Base-by-base conservation (phyloP, 441 rosid species). In the Theobroma grandiflorum region DNA sequence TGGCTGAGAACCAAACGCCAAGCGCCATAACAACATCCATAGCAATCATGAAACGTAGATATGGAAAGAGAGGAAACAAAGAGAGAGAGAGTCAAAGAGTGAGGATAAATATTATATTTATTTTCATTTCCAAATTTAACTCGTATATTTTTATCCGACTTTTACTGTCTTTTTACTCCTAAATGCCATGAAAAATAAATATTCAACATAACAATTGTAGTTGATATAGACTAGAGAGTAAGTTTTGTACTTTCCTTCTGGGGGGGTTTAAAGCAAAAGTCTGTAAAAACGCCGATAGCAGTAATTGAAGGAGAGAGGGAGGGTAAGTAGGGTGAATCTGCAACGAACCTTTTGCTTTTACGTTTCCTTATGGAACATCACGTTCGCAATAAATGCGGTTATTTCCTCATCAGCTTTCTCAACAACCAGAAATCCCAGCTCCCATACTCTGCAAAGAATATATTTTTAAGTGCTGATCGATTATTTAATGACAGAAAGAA, bases 341-440 rank as follows among this genome's bases (percentile, higher is more conserved):
- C 63, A 81, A 73, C 84, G 35, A 82, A 77, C 75, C 78, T 77
- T 65, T 66, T 73, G 81, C 78, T 77, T 77, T 78, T 73, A 77
- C 81, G 68, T 77, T 77, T 72, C 70, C 49, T 64, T 62, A 6
- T 35, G 16, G 50, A 31, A 43, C 33, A 65, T 59, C 79, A 47
- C 15, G 47, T 38, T n/a, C 58, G 47, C 70, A 59, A 66, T 74
- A 55, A 80, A 74, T 53, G 65, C 26, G 33, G 42, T 18, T 58
- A 26, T 57, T 59, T 78, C 68, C 49, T 38, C 14, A 5, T 26
- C 58, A 26, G 31, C 70, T 18, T 61, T 38, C 63, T 22, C 72
- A 71, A 71, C 65, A 62, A 79, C 82, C 66, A 31, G 4, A 9
- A 72, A 63, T 38, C 64, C 65, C 72, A 26, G 26, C 75, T 20